Evolutionary conservation across 306 rosid genomes (phyloP), one percentile per base, ranked within the genome.

Genomic region (Mucuna pruriens): DNA sequence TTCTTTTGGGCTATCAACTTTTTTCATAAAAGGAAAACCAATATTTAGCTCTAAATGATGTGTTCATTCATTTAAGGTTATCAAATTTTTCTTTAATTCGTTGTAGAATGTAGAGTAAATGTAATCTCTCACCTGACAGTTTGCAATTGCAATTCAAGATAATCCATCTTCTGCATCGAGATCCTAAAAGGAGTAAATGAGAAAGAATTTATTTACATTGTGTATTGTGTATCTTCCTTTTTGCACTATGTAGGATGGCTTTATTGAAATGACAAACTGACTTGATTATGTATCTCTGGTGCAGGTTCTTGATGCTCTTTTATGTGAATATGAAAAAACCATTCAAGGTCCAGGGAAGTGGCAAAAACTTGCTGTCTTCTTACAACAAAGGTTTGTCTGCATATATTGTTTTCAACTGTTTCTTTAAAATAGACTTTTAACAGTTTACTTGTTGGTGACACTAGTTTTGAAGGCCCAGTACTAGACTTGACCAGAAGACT

Each of bases 321-420:
- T 91, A 31, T 87, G 91, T 4, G 97, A 91, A 74, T 93, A 89
- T 78, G 94, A 93, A 79, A 82, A 80, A 78, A 83, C 89, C 71
- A 75, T 84, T 80, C 91, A 86, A 15, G 98, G 93, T 76, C 97
- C 97, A 25, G 89, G 88, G 85, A 93, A 93, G 87, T 93, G 94
- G 94, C 93, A 89, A 72, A 91, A 89, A 65, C 75, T 93, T 79
- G 89, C 88, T 9, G 71, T 82, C 76, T 93, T 91, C 72, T 82
- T 93, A 49, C 91, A 85, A 42, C 90, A 87, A 78, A 91, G 98
- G 97, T 91, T 70, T 78, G 86, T 86, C 44, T 23, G 60, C 42
- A 33, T 54, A 15, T 52, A 31, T n/a, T 84, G 19, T 39, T 34
- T 22, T 15, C 25, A 4, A 2, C 20, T 23, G 15, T 29, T 64